A percentile compares a stretch with the other conserved stretches of the same genome.
phyloP scores from a whole-genome alignment of 116 monocot species.

The Cymodocea nodosa region DNA sequence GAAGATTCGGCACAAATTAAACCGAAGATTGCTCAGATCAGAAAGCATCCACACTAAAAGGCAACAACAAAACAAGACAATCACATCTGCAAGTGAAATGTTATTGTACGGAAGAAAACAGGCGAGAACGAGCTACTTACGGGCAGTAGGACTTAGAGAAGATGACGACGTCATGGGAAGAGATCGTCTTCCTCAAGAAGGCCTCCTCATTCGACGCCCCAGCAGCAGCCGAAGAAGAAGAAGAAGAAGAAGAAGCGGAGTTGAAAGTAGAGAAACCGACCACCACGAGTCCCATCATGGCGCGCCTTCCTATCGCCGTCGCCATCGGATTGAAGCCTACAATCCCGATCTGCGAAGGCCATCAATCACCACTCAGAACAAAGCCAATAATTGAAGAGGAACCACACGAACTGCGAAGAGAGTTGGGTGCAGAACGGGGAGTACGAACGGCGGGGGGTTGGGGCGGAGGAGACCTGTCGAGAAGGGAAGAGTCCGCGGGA shows the following conservation, averaged over 20 bases:
- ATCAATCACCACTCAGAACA: background rate
- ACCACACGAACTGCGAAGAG: background rate
- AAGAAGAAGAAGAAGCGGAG: conserved; percentile 4
- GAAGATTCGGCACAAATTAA: no score
- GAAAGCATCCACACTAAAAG: no score
- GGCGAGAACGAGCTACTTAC: conserved; percentile 19
- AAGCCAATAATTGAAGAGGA: background rate
- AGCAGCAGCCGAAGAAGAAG: background rate
- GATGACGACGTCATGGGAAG: conserved; percentile 60
- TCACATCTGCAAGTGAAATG: background rate
- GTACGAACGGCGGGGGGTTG: background rate
- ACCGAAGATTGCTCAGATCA: no score
- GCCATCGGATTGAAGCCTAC: background rate
- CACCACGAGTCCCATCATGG: conserved; percentile 16
- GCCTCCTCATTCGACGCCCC: conserved; percentile 24
- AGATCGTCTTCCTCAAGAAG: conserved; percentile 55
- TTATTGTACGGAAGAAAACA: background rate
- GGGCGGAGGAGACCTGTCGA: background rate
- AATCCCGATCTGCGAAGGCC: background rate
- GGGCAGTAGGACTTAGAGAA: conserved; percentile 93
- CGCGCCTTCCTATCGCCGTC: conserved; percentile 8
- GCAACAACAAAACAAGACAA: background rate
- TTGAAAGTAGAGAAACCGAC: conserved; percentile 10
- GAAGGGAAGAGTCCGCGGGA: background rate
- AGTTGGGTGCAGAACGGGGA: no score